Evolutionary conservation across 2,329 filamentous ascomycete species (phyloP).

Genomic region (Sporothrix globosa): DNA sequence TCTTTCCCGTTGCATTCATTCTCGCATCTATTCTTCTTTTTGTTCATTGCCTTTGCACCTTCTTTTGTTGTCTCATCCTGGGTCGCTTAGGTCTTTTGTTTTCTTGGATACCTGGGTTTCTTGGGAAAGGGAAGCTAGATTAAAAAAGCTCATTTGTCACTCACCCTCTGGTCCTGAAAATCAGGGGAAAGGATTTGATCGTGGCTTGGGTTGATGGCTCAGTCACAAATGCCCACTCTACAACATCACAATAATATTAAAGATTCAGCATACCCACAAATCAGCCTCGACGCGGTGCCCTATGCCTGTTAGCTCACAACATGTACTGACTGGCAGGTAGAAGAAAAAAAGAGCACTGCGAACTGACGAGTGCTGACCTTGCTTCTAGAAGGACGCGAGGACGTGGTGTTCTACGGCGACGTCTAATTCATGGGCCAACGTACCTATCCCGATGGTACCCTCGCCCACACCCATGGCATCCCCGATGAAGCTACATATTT

Average conservation of each 20-base stretch:
- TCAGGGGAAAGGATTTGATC: background rate
- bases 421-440: too few species aligned
- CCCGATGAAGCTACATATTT: too few species aligned
- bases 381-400: too few species aligned
- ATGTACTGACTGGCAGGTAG: too few species aligned
- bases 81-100: background rate
- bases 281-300: too few species aligned
- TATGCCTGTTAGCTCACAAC: too few species aligned
- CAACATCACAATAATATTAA: conserved; percentile 18
- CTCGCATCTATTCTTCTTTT: conserved; percentile 1
- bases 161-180: background rate
- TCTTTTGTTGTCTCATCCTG: background rate
- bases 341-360: too few species aligned
- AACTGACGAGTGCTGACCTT: too few species aligned
- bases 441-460: too few species aligned
- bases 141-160: background rate
- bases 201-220: background rate
- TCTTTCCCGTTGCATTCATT: background rate
- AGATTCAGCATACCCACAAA: background rate
- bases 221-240: background rate
- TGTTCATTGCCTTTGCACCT: background rate
- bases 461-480: too few species aligned
- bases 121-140: background rate
- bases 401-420: too few species aligned
- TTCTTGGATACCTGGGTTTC: background rate